Conservation (phyloP, 2,329 filamentous ascomycete genomes). For the Zymoseptoria tritici region DNA sequence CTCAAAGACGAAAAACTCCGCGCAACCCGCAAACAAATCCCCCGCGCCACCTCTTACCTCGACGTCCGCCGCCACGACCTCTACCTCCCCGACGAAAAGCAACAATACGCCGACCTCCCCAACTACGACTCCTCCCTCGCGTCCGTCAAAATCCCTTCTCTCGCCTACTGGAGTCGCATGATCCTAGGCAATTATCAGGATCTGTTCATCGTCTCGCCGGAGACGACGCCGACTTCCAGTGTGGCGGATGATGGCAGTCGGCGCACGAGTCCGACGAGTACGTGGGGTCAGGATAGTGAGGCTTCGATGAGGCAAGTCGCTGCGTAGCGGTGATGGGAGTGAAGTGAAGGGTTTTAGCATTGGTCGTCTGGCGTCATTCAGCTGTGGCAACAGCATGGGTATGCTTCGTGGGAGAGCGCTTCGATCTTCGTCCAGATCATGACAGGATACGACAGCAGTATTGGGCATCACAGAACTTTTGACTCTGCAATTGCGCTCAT, state of each 20-base stretch:
- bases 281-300: constrained; percentile 20
- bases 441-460: neutral
- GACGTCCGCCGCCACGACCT: constrained; percentile 42
- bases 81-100: constrained; percentile 34
- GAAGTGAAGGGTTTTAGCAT: neutral
- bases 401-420: neutral
- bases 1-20: constrained; percentile 37
- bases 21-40: constrained; percentile 41
- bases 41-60: constrained; percentile 39
- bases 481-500: too few relatives aligned
- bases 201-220: constrained; percentile 43
- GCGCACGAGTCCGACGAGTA: constrained; percentile 24
- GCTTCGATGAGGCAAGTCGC: constrained; percentile 3
- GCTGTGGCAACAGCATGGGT: neutral
- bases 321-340: neutral
- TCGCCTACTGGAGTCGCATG: constrained; percentile 40
- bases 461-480: neutral
- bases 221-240: constrained; percentile 31
- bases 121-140: constrained; percentile 42
- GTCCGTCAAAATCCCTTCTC: constrained; percentile 39
- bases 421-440: neutral
- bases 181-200: constrained; percentile 40
- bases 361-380: constrained; percentile 1
- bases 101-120: constrained; percentile 28
- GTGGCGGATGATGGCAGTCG: constrained; percentile 24